Percentiles rank a stretch among this genome's conserved stretches.
Evolutionary conservation across 2,329 filamentous ascomycete species (phyloP).

Genomic region (Ceratocystis lukuohia): DNA sequence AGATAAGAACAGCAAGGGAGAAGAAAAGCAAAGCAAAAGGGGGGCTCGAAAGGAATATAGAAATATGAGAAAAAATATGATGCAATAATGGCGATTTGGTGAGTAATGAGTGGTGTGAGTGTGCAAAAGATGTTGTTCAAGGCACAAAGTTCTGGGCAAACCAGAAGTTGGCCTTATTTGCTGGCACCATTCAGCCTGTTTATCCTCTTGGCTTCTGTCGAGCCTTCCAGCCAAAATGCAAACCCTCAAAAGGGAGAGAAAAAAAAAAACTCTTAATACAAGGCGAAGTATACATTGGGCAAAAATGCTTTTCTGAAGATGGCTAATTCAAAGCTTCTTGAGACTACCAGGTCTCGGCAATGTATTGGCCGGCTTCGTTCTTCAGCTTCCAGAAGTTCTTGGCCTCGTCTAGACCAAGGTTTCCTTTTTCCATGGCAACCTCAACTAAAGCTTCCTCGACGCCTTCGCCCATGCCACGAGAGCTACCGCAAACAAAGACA

Average conservation of each 20-base stretch:
- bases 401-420: slow-evolving; percentile 69
- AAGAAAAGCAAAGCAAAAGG: background rate
- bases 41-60: background rate
- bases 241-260: background rate
- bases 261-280: background rate
- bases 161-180: background rate
- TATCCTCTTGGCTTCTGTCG: background rate
- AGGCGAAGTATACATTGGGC: background rate
- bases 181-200: background rate
- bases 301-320: background rate
- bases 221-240: background rate
- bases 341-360: slow-evolving; percentile 60
- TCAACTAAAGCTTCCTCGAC: slow-evolving; percentile 79
- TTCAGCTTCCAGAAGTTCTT: slow-evolving; percentile 81
- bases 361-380: slow-evolving; percentile 87
- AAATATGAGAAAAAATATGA: background rate
- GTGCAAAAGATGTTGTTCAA: background rate
- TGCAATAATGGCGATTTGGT: background rate
- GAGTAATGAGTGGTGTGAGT: background rate
- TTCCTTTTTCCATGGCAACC: slow-evolving; percentile 85
- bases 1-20: background rate
- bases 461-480: slow-evolving; percentile 93
- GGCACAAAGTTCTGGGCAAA: background rate
- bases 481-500: slow-evolving; percentile 91
- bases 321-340: background rate